phyloP scores from a whole-genome alignment of 371 early-diverging fungal species.

The Mortierella sp. region DNA sequence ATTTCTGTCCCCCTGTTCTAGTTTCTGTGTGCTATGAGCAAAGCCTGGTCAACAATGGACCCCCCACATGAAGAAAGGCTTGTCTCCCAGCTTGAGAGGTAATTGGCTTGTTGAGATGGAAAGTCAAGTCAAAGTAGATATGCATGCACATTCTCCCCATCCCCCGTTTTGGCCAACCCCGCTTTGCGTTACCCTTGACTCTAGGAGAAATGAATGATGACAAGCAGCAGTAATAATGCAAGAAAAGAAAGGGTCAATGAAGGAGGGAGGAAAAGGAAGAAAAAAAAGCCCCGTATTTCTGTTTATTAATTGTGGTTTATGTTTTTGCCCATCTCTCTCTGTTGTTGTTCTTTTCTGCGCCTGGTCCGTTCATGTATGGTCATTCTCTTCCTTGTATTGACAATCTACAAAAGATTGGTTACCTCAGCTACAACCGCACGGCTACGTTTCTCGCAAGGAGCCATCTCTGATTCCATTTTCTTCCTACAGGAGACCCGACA shows the following conservation, averaged over 20 bases:
- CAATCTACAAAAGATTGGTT: slow-evolving; percentile 18
- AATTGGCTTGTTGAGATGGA: background rate
- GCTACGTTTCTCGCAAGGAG: slow-evolving; percentile 34
- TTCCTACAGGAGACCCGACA: slow-evolving; percentile 31
- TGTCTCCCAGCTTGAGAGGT: slow-evolving; percentile 40
- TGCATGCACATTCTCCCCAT: background rate
- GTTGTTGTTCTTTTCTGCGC: background rate
- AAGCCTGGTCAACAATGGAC: slow-evolving; percentile 32
- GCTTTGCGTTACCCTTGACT: background rate
- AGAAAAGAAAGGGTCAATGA: background rate
- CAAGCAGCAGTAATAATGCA: background rate
- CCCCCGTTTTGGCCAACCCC: background rate
- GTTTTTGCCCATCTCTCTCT: background rate
- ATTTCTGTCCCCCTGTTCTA: slow-evolving; percentile 1
- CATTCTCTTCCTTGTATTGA: background rate
- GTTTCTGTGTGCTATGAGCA: slow-evolving; percentile 4
- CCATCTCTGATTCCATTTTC: slow-evolving; percentile 18
- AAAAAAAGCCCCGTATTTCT: background rate
- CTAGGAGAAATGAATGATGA: background rate
- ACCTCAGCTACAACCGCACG: slow-evolving; percentile 30
- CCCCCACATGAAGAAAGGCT: slow-evolving; percentile 35
- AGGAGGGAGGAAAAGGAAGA: background rate
- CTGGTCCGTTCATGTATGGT: background rate
- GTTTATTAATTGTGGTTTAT: slow-evolving; percentile 1
- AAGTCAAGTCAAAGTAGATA: background rate